Base-by-base conservation (phyloP, 805 yeast genomes). In the Schwanniomyces polymorphus region DNA sequence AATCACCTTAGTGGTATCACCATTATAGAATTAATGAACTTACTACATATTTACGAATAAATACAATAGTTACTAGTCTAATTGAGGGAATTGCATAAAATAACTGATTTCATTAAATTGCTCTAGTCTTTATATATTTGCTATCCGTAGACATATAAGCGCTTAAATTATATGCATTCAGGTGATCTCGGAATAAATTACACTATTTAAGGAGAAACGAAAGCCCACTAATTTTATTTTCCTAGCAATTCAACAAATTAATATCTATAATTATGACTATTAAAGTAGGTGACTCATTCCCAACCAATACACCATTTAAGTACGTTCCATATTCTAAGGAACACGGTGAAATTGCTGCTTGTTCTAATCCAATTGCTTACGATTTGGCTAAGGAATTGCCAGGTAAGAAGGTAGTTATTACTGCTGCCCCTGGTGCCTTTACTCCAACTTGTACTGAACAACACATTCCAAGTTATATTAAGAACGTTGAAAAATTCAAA, bases 351-450 rank as follows among this genome's bases (percentile, higher is more conserved):
- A 52, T 74, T 42, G 60, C 71, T 43, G 64, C 78, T 23, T 75
- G 78, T 58, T 67, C 70, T 11, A 55, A 55, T 27, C 80, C 80
- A 44, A 46, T 58, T 18, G 59, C 52, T 10, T 64, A 69, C 29
- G 75, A 75, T 46, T 61, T 74, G 39, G 55, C 61, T 2, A 61
- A 60, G 45, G 35, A 38, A 39, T 56, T 72, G 26, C 59, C 64
- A 17, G 75, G 72, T 42, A 81, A 82, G 72, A 82, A 76, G 57
- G 80, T 85, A 27, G 81, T 87, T 38, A 72, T 88, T 56, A 88
- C 89, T 27, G 77, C 86, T 49, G 91, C 88, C 28, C 94, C 95
- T 51, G 95, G 91, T 52, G 94, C 96, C 10, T 88, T 87, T 76
- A 87, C 96, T 25, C 95, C 92, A 47, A 82, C 92, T 7, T 87